phyloP scores from a whole-genome alignment of 176 grass and related monocot species.

The Oryza rufipogon region DNA sequence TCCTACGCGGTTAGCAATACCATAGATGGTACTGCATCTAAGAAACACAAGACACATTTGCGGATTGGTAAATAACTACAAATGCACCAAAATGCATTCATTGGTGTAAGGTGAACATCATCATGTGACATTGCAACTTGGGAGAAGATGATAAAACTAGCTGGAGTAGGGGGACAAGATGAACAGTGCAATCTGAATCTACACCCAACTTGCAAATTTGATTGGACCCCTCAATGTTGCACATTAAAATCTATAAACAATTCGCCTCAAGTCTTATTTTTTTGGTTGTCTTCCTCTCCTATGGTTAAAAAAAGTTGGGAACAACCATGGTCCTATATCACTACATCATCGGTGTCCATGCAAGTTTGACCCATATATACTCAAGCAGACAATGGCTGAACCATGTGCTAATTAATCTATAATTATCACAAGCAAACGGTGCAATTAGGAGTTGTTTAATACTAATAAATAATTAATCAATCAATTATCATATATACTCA shows the following conservation, averaged over 20 bases:
- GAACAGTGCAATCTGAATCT: constrained; percentile 1
- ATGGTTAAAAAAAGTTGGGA: not conserved
- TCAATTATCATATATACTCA: not conserved
- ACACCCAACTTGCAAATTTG: constrained; percentile 10
- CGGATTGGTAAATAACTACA: too few relatives aligned
- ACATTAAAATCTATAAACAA: not conserved
- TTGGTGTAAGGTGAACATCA: not conserved
- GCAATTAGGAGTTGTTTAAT: not conserved
- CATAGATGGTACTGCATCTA: not conserved
- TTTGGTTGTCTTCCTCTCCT: not conserved
- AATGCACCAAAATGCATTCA: not conserved
- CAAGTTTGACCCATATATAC: constrained; percentile 15
- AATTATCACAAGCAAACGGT: not conserved
- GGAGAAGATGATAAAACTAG: not conserved
- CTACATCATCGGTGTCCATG: not conserved
- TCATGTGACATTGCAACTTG: constrained; percentile 32
- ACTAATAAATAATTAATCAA: not conserved
- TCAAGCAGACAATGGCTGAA: not conserved
- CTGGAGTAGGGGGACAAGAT: not conserved
- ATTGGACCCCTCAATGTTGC: not conserved
- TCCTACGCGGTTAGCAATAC: not conserved
- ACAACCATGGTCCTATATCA: constrained; percentile 12
- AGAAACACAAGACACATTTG: not conserved
- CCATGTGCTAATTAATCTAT: not conserved
- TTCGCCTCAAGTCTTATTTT: not conserved